Conservation (phyloP, 129 eudicot genomes). For the Helianthus tuberosus region DNA sequence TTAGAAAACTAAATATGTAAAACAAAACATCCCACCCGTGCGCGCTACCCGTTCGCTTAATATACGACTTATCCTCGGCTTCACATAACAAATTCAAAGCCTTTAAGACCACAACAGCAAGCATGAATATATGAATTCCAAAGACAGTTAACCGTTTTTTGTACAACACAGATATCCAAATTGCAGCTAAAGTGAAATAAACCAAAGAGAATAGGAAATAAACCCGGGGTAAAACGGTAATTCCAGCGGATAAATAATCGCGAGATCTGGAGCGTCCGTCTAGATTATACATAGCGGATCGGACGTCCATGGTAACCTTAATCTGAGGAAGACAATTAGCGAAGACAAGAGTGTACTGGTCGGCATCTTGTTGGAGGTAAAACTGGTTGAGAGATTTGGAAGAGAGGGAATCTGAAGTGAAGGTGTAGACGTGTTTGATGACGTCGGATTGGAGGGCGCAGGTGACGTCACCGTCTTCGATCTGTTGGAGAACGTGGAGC, state of each 20-base stretch:
- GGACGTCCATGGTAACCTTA: conserved; percentile 62
- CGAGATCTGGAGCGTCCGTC: conserved; percentile 44
- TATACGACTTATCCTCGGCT: conserved; percentile 78
- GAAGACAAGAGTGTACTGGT: conserved; percentile 69
- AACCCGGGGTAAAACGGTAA: conserved; percentile 59
- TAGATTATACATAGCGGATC: conserved; percentile 74
- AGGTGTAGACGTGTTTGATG: conserved; percentile 42
- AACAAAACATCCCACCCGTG: conserved; percentile 95
- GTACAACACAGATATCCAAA: conserved; percentile 58
- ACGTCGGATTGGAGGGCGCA: conserved; percentile 64
- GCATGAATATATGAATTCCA: conserved; percentile 80
- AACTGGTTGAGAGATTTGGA: neutral
- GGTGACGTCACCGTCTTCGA: conserved; percentile 47
- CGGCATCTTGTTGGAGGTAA: conserved; percentile 43
- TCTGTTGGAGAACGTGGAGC: conserved; percentile 65
- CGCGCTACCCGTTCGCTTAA: conserved; percentile 73
- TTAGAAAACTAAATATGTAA: conserved; percentile 74
- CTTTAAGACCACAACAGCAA: conserved; percentile 71
- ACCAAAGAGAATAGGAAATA: conserved; percentile 56
- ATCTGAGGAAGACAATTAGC: conserved; percentile 61
- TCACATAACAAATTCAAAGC: conserved; percentile 74
- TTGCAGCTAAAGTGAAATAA: conserved; percentile 38
- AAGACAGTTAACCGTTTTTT: conserved; percentile 58
- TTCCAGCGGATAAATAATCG: conserved; percentile 79
- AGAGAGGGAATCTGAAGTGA: conserved; percentile 14